Evolutionary conservation across 805 yeast species (phyloP).

Genomic region (Wickerhamomyces mucosus): DNA sequence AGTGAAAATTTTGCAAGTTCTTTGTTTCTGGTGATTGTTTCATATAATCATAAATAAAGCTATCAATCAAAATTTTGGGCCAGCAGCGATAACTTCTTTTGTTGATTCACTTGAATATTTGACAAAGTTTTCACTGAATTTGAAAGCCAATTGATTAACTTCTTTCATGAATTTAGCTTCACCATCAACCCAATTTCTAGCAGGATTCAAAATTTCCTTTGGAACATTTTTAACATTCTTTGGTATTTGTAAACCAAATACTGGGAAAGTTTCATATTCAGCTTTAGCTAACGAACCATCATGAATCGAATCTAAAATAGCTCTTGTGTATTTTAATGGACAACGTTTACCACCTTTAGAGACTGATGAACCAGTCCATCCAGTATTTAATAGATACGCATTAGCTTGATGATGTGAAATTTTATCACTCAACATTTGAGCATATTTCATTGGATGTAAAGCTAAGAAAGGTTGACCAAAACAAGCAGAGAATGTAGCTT

Average conservation of each 20-base stretch:
- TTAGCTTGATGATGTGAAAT: constrained; percentile 79
- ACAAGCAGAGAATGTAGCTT: constrained; percentile 96
- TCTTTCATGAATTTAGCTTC: constrained; percentile 40
- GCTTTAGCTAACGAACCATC: constrained; percentile 76
- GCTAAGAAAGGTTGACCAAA: constrained; percentile 99
- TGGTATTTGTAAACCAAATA: constrained; percentile 84
- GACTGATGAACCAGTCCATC: constrained; percentile 96
- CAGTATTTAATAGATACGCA: constrained; percentile 97
- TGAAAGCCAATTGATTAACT: constrained; percentile 56
- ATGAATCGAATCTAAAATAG: constrained; percentile 90
- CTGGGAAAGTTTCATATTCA: constrained; percentile 76
- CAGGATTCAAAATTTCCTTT: constrained; percentile 74
- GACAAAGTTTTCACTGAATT: constrained; percentile 80
- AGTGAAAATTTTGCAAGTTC: too few species aligned
- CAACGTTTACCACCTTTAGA: constrained; percentile 94
- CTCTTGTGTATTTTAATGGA: constrained; percentile 95
- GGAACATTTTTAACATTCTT: constrained; percentile 72
- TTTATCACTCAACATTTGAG: constrained; percentile 91
- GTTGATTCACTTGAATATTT: constrained; percentile 80
- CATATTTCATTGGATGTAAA: constrained; percentile 96
- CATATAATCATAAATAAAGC: too few species aligned
- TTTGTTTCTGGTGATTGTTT: too few species aligned
- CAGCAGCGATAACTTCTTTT: constrained; percentile 83
- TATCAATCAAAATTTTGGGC: constrained; percentile 58
- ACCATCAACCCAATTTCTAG: constrained; percentile 67